Conservation (phyloP, 164 flowering plant genomes). For the Cinnamomum chago region DNA sequence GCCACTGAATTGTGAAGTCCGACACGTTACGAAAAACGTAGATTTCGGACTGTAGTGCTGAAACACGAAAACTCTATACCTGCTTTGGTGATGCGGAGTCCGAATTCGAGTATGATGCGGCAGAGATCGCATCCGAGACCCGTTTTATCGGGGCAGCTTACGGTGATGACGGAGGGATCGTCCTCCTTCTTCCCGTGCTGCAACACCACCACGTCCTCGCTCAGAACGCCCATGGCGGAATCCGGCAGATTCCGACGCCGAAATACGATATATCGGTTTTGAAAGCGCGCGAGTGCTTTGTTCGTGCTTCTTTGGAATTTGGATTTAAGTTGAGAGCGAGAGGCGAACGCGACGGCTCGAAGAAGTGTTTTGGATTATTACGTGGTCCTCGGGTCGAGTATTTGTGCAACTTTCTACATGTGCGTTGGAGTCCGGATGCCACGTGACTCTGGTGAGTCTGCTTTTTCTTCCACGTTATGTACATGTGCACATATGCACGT, state of each 20-base stretch:
- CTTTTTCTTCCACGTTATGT: too few species aligned
- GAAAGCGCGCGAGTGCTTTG: too few species aligned
- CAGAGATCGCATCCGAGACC: conserved; percentile 84
- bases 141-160: conserved; percentile 77
- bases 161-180: conserved; percentile 65
- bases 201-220: conserved; percentile 67
- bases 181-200: conserved; percentile 43
- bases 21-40: neutral
- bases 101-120: conserved; percentile 67
- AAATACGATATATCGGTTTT: too few species aligned
- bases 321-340: neutral
- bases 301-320: neutral
- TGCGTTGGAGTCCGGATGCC: too few species aligned
- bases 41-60: neutral
- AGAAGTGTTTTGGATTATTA: neutral
- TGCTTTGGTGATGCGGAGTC: conserved; percentile 69
- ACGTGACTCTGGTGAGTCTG: too few species aligned
- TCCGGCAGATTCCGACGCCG: neutral
- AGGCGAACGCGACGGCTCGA: neutral
- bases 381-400: too few species aligned
- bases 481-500: too few species aligned
- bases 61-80: conserved; percentile 26
- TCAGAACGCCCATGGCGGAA: conserved; percentile 34
- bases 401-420: too few species aligned
- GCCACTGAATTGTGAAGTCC: neutral